A percentile compares a stretch with the other conserved stretches of the same genome.
phyloP scores from a whole-genome alignment of 2,329 filamentous ascomycete genomes.

The Massarina eburnea region DNA sequence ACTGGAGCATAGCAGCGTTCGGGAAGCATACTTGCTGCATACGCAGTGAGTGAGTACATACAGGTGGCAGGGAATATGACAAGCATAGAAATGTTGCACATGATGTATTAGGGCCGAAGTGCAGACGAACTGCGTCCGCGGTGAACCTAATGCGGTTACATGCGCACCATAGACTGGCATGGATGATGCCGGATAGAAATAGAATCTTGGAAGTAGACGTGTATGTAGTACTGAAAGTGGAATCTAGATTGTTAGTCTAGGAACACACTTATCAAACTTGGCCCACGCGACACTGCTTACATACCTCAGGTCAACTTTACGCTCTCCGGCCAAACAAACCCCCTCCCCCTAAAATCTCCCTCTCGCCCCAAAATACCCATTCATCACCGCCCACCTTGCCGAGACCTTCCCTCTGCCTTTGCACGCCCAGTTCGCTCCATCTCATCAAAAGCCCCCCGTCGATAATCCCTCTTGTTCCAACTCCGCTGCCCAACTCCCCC shows the following conservation, averaged over 20 bases:
- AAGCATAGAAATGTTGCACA: not conserved
- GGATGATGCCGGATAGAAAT: too few species aligned
- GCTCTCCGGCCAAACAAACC: slow-evolving; percentile 53
- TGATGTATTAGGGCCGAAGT: not conserved
- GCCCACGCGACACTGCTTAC: not conserved
- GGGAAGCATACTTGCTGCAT: too few species aligned
- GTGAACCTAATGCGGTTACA: not conserved
- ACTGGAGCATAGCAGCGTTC: too few species aligned
- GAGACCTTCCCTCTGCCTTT: slow-evolving; percentile 71
- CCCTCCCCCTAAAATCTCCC: slow-evolving; percentile 65
- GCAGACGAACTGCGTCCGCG: not conserved
- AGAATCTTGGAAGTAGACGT: too few species aligned
- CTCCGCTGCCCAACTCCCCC: slow-evolving; percentile 43
- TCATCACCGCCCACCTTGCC: slow-evolving; percentile 69
- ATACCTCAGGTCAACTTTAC: not conserved
- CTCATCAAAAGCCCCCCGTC: slow-evolving; percentile 75
- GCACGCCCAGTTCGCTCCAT: slow-evolving; percentile 74
- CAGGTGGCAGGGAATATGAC: too few species aligned
- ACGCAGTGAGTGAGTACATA: too few species aligned
- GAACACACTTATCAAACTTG: too few species aligned
- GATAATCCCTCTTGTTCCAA: slow-evolving; percentile 65
- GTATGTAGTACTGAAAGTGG: too few species aligned
- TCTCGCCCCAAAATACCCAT: slow-evolving; percentile 69
- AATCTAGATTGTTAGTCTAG: too few species aligned
- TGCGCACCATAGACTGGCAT: too few species aligned